Conservation (phyloP, 768 basidiomycete species). For the Xanthoconium stramineum region DNA sequence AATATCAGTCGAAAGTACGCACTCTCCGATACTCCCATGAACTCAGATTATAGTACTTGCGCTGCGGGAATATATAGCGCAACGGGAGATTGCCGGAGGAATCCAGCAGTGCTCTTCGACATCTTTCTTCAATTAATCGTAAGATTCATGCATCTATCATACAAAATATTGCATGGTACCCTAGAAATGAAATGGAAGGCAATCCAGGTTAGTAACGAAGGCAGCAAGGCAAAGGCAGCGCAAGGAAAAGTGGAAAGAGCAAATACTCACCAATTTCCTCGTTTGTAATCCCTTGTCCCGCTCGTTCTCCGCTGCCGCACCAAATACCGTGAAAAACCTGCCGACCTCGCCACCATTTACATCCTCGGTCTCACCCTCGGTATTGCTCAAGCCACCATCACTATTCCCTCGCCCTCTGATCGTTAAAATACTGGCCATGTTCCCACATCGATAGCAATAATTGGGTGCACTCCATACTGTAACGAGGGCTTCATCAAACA, state of each 20-base stretch:
- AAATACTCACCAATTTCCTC: constrained; percentile 59
- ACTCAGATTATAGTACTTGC: background rate
- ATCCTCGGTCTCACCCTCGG: background rate
- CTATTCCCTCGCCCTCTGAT: constrained; percentile 58
- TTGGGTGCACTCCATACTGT: constrained; percentile 94
- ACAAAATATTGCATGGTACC: constrained; percentile 41
- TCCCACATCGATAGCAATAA: constrained; percentile 84
- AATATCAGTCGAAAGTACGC: background rate
- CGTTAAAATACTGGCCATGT: constrained; percentile 88
- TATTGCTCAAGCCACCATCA: constrained; percentile 12
- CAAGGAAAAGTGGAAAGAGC: background rate
- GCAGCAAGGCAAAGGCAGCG: background rate
- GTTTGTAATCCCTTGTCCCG: constrained; percentile 76
- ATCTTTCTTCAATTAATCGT: constrained; percentile 1
- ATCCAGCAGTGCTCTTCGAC: background rate
- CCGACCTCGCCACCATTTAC: constrained; percentile 23
- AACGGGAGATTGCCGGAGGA: background rate
- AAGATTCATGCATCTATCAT: constrained; percentile 20
- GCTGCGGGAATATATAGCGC: background rate
- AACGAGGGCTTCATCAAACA: constrained; percentile 91
- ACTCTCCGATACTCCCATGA: background rate
- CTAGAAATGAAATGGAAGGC: constrained; percentile 11
- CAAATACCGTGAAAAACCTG: constrained; percentile 76
- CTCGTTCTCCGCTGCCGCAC: constrained; percentile 87
- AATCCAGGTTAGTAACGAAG: background rate